These are phyloP conservation scores for Cercospora berteroae DNA, from an alignment of 2,329 filamentous ascomycete species.

Conservation along the genomic window DNA sequence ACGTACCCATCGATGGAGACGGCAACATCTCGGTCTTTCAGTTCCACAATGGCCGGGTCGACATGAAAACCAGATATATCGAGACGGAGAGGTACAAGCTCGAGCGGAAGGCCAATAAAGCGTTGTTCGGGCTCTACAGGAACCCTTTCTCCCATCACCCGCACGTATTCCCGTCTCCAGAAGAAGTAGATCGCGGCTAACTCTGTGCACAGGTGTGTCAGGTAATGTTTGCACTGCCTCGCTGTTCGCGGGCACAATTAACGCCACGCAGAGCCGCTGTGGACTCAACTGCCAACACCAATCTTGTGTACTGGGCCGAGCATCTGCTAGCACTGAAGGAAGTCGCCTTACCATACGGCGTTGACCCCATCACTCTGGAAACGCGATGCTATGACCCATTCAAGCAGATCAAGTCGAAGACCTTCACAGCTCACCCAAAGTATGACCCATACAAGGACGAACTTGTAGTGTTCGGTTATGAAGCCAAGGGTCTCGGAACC, in stretches of 20 bases:
- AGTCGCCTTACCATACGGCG: constrained; percentile 41
- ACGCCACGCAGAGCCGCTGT: constrained; percentile 44
- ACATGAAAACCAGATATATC: constrained; percentile 45
- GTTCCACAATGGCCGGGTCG: constrained; percentile 43
- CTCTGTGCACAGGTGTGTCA: no score
- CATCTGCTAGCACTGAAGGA: constrained; percentile 56
- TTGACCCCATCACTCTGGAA: constrained; percentile 43
- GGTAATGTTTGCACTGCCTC: no score
- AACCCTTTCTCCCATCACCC: constrained; percentile 59
- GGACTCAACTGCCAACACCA: constrained; percentile 59
- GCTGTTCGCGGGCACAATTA: no score
- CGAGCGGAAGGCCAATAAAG: constrained; percentile 40
- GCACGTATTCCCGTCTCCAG: no score
- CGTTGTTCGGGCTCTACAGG: constrained; percentile 56
- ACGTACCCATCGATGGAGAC: constrained; percentile 51
- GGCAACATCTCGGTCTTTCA: constrained; percentile 45
- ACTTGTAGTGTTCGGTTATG: constrained; percentile 44
- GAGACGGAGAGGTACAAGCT: constrained; percentile 45
- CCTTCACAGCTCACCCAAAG: constrained; percentile 48
- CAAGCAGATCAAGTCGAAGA: constrained; percentile 38
- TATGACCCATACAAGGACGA: constrained; percentile 45
- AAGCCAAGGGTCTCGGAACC: constrained; percentile 39
- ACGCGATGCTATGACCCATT: constrained; percentile 43
- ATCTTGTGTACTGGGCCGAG: constrained; percentile 57
- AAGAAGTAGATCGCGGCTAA: no score